Evolutionary conservation across 1,139 yeast species (phyloP).

Genomic region (Kodamaea fungicola): DNA sequence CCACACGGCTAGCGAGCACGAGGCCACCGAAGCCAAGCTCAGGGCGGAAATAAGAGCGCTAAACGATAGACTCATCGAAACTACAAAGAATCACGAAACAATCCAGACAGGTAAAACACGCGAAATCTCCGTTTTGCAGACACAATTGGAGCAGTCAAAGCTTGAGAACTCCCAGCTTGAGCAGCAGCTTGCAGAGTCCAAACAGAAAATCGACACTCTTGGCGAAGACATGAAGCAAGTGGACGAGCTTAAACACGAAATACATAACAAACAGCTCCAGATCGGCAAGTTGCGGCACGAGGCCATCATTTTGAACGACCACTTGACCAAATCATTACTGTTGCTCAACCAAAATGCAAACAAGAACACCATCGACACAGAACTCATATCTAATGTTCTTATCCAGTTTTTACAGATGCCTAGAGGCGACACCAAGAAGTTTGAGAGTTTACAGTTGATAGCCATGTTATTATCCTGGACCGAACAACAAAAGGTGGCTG

Average conservation of each 20-base stretch:
- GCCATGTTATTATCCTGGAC: conserved; percentile 87
- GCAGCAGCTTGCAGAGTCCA: conserved; percentile 1
- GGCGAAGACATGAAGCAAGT: conserved; percentile 19
- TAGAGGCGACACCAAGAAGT: conserved; percentile 90
- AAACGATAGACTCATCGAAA: background rate
- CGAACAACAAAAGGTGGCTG: conserved; percentile 73
- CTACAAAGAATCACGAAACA: background rate
- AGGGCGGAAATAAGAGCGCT: conserved; percentile 2
- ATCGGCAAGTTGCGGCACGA: conserved; percentile 93
- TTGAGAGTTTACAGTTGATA: conserved; percentile 82
- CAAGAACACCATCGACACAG: conserved; percentile 76
- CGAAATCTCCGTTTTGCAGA: background rate
- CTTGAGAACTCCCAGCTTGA: background rate
- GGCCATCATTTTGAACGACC: conserved; percentile 92
- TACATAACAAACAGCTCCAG: conserved; percentile 70
- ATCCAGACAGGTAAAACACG: background rate
- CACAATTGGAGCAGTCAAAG: conserved; percentile 5
- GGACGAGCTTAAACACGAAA: conserved; percentile 27
- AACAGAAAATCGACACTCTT: conserved; percentile 12
- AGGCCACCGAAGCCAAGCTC: conserved; percentile 6
- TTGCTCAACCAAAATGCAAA: conserved; percentile 67
- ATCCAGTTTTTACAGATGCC: conserved; percentile 85
- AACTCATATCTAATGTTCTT: conserved; percentile 78
- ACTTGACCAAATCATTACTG: conserved; percentile 83
- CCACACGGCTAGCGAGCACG: conserved; percentile 11